A percentile compares a stretch with the other conserved stretches of the same genome.
phyloP scores from a whole-genome alignment of 2,329 filamentous ascomycete species.

The Botryotinia convoluta region DNA sequence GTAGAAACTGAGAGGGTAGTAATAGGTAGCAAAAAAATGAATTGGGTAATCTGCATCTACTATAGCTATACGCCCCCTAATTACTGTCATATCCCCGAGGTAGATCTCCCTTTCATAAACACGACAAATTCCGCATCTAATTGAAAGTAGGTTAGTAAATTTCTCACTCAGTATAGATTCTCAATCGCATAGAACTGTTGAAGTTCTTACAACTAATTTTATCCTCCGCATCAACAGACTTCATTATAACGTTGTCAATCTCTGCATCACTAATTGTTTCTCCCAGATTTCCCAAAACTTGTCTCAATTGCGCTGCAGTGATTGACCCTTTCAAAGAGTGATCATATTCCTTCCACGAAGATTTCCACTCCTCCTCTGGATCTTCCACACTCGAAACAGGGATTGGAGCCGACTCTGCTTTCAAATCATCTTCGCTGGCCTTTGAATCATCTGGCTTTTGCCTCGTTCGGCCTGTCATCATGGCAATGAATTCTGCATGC shows the following conservation, averaged over 20 bases:
- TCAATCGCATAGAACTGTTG: too few species aligned
- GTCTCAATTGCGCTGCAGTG: conserved; percentile 39
- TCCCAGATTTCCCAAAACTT: conserved; percentile 38
- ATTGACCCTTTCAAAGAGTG: conserved; percentile 39
- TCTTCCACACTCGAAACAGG: conserved; percentile 20
- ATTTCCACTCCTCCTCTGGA: conserved; percentile 35
- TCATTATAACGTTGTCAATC: conserved; percentile 37
- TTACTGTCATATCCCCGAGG: conserved; percentile 21
- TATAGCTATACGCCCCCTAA: neutral
- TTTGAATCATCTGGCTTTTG: neutral
- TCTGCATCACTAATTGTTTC: conserved; percentile 40
- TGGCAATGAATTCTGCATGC: conserved; percentile 42
- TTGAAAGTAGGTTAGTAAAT: conserved; percentile 4
- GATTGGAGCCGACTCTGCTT: neutral
- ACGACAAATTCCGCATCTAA: conserved; percentile 40
- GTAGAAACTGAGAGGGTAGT: neutral
- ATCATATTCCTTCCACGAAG: conserved; percentile 41
- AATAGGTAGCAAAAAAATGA: neutral
- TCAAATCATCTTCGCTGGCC: neutral
- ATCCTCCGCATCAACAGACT: conserved; percentile 40
- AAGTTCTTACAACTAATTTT: conserved; percentile 41
- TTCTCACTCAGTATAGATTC: neutral
- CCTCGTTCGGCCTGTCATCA: conserved; percentile 44
- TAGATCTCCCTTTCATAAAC: conserved; percentile 38
- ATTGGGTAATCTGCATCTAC: neutral